Percentiles rank a stretch among this genome's conserved stretches.
Evolutionary conservation across 352 stramenopile species (phyloP).

Genomic region (Phytophthora sojae): DNA sequence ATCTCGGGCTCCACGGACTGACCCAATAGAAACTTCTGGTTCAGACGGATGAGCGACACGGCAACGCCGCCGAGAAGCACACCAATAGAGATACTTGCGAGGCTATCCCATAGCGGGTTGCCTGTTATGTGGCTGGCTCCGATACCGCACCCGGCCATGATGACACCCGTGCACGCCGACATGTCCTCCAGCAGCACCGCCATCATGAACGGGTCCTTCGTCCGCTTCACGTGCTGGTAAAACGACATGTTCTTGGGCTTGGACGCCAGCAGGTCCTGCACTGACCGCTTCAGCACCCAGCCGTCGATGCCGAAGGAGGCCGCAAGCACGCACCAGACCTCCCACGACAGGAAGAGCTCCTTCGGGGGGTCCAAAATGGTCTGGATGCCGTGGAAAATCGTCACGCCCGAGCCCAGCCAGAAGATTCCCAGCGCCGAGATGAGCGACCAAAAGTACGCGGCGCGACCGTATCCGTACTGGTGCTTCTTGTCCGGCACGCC

Average conservation of each 20-base stretch:
- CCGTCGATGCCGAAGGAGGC: slow-evolving; percentile 97
- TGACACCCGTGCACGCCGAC: slow-evolving; percentile 95
- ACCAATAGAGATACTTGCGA: slow-evolving; percentile 96
- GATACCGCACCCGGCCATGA: slow-evolving; percentile 96
- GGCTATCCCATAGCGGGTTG: slow-evolving; percentile 95
- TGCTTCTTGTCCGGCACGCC: slow-evolving; percentile 94
- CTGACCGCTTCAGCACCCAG: slow-evolving; percentile 94
- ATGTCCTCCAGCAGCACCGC: slow-evolving; percentile 97
- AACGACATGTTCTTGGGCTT: slow-evolving; percentile 81
- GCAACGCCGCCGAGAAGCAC: slow-evolving; percentile 94
- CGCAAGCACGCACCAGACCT: slow-evolving; percentile 96
- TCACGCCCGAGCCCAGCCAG: slow-evolving; percentile 96
- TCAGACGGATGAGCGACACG: slow-evolving; percentile 94
- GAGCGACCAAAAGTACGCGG: slow-evolving; percentile 99
- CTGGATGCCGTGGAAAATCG: slow-evolving; percentile 93
- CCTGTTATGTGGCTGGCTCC: slow-evolving; percentile 91
- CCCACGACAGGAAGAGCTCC: slow-evolving; percentile 79
- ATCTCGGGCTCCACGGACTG: slow-evolving; percentile 95
- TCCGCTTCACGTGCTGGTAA: slow-evolving; percentile 70
- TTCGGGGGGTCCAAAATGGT: slow-evolving; percentile 75
- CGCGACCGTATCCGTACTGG: slow-evolving; percentile 98
- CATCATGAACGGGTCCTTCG: slow-evolving; percentile 97
- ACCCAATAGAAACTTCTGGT: slow-evolving; percentile 97
- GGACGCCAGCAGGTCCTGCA: slow-evolving; percentile 84
- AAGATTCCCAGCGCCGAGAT: slow-evolving; percentile 99